Conservation (phyloP, 805 yeast genomes). For the Pichia paraexigua region DNA sequence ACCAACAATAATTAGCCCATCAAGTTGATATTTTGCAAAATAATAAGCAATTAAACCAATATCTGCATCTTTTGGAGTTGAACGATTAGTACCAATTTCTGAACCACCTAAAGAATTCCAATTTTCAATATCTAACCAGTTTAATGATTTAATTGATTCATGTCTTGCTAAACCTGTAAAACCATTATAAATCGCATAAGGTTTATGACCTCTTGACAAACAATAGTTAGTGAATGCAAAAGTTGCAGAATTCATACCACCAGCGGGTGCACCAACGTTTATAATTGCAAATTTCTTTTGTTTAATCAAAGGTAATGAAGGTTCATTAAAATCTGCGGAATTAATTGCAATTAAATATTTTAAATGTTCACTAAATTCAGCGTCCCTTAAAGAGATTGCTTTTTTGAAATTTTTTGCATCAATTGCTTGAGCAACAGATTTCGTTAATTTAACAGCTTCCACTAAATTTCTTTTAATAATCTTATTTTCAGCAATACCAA, state of each 20-base stretch:
- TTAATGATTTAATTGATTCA: slow-evolving; percentile 49
- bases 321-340: slow-evolving; percentile 59
- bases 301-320: slow-evolving; percentile 45
- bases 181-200: slow-evolving; percentile 67
- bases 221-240: slow-evolving; percentile 69
- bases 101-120: slow-evolving; percentile 76
- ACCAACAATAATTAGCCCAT: slow-evolving; percentile 69
- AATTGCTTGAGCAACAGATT: slow-evolving; percentile 66
- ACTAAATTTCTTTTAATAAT: slow-evolving; percentile 60
- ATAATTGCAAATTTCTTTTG: slow-evolving; percentile 60
- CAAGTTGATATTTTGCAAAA: slow-evolving; percentile 57
- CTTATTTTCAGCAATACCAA: slow-evolving; percentile 64
- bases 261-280: slow-evolving; percentile 76
- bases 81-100: slow-evolving; percentile 74
- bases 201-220: slow-evolving; percentile 65
- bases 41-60: slow-evolving; percentile 66
- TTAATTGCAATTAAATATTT: slow-evolving; percentile 56
- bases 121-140: slow-evolving; percentile 64
- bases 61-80: slow-evolving; percentile 57
- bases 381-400: slow-evolving; percentile 65
- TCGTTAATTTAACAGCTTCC: slow-evolving; percentile 65
- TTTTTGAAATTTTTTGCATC: slow-evolving; percentile 55
- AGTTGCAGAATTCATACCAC: slow-evolving; percentile 72
- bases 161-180: slow-evolving; percentile 62
- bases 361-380: slow-evolving; percentile 60